These are phyloP conservation scores for Aureobasidium subglaciale DNA, from an alignment of 2,329 filamentous ascomycete genomes.

Conservation along the genomic window DNA sequence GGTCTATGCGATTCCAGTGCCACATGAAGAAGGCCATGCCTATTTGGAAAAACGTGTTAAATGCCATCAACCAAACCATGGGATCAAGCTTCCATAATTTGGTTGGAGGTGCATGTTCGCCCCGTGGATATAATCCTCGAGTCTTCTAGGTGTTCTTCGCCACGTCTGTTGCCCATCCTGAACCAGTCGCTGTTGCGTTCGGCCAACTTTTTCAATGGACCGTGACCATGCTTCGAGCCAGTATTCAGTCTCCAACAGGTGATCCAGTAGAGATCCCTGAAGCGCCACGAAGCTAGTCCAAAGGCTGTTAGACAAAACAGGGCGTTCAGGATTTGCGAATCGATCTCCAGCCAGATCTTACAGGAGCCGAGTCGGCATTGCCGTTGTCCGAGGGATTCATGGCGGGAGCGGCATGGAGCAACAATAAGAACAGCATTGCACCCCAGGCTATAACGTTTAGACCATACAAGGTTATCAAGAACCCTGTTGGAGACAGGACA, in stretches of 20 bases:
- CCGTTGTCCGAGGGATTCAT: constrained; percentile 53
- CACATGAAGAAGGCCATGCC: constrained; percentile 64
- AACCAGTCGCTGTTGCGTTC: constrained; percentile 5
- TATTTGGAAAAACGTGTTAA: constrained; percentile 60
- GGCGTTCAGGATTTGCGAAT: constrained; percentile 74
- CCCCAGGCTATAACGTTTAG: constrained; percentile 84
- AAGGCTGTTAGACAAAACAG: constrained; percentile 85
- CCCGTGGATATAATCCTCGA: constrained; percentile 50
- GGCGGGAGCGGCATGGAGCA: constrained; percentile 64
- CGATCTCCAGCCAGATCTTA: constrained; percentile 68
- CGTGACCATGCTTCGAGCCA: background rate
- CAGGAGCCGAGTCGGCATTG: constrained; percentile 39
- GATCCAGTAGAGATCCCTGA: constrained; percentile 70
- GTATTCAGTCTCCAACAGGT: constrained; percentile 52
- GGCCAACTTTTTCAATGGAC: background rate
- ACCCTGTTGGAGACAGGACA: constrained; percentile 66
- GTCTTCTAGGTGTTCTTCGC: background rate
- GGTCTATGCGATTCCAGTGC: constrained; percentile 39
- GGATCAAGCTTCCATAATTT: constrained; percentile 69
- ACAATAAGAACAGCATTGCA: constrained; percentile 83
- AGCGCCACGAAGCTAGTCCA: constrained; percentile 76
- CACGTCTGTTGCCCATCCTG: background rate
- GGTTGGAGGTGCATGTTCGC: constrained; percentile 61
- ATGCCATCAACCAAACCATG: constrained; percentile 48
- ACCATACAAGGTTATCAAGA: constrained; percentile 69